Percentiles rank a stretch among this genome's conserved stretches.
Evolutionary conservation across 495 filamentous ascomycete species (phyloP).

Genomic region (Cairneyella variabilis): DNA sequence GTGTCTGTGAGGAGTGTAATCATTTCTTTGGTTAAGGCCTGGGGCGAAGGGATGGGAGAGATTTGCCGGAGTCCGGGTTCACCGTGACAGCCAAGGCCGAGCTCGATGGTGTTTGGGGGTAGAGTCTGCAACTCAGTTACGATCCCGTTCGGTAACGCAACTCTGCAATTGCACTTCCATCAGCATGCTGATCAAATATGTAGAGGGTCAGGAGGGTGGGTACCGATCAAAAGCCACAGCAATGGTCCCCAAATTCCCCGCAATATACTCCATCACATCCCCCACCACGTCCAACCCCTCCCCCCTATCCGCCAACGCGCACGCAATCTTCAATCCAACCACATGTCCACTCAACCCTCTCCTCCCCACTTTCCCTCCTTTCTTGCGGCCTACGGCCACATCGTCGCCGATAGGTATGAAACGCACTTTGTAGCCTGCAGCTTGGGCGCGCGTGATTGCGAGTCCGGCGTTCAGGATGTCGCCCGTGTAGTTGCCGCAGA

Average conservation of each 20-base stretch:
- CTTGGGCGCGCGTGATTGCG: slow-evolving; percentile 56
- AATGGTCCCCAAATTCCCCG: slow-evolving; percentile 21
- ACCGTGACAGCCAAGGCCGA: slow-evolving; percentile 61
- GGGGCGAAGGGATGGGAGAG: slow-evolving; percentile 46
- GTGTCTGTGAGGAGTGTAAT: slow-evolving; percentile 51
- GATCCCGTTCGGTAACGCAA: slow-evolving; percentile 16
- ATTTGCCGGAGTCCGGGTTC: slow-evolving; percentile 55
- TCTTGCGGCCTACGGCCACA: slow-evolving; percentile 52
- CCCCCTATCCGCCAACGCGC: slow-evolving; percentile 21
- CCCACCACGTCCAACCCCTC: slow-evolving; percentile 12
- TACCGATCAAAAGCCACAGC: slow-evolving; percentile 24
- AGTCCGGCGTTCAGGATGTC: slow-evolving; percentile 62
- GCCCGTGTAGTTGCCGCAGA: slow-evolving; percentile 62
- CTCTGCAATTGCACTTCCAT: too few relatives aligned
- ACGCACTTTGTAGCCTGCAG: slow-evolving; percentile 49
- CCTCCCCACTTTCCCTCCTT: slow-evolving; percentile 51
- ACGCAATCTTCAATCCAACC: slow-evolving; percentile 19
- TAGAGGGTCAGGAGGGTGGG: slow-evolving; percentile 3
- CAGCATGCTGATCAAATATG: slow-evolving; percentile 6
- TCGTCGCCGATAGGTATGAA: slow-evolving; percentile 60
- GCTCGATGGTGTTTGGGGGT: slow-evolving; percentile 44
- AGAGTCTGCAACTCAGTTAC: slow-evolving; percentile 49
- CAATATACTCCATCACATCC: slow-evolving; percentile 23
- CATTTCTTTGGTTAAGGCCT: slow-evolving; percentile 50
- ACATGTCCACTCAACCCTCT: slow-evolving; percentile 53